Evolutionary conservation across 2,329 filamentous ascomycete genomes (phyloP).

Genomic region (Cladosporium sp.): DNA sequence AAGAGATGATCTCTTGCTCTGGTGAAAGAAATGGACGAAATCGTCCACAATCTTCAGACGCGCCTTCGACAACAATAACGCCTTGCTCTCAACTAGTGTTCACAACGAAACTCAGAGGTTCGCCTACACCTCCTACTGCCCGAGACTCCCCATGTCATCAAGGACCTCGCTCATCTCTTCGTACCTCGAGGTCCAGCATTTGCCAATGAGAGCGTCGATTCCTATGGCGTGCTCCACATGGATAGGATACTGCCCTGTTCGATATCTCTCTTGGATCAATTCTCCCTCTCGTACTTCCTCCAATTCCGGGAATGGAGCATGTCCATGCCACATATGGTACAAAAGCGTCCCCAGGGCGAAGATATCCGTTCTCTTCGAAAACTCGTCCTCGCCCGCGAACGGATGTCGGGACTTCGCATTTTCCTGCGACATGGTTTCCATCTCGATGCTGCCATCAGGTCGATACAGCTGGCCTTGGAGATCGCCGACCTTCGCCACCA

Average conservation of each 20-base stretch:
- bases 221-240: neutral
- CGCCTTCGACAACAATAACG: too few species aligned
- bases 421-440: constrained; percentile 17
- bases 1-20: neutral
- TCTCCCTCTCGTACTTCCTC: neutral
- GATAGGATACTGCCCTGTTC: neutral
- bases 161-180: neutral
- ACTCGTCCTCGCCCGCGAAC: constrained; percentile 16
- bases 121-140: neutral
- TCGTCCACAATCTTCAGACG: neutral
- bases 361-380: neutral
- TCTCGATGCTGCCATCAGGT: constrained; percentile 14
- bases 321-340: constrained; percentile 5
- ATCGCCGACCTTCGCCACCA: constrained; percentile 20
- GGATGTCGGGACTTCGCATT: constrained; percentile 20
- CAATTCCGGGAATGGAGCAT: neutral
- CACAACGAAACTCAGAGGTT: neutral
- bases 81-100: neutral
- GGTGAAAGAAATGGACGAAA: neutral
- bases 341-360: constrained; percentile 3
- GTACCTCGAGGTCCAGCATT: constrained; percentile 10
- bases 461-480: constrained; percentile 19
- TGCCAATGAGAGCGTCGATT: neutral
- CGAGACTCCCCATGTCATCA: neutral
- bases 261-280: constrained; percentile 1